These are phyloP conservation scores for Cystoisospora suis DNA, from an alignment of 169 alveolate species.

Conservation along the genomic window DNA sequence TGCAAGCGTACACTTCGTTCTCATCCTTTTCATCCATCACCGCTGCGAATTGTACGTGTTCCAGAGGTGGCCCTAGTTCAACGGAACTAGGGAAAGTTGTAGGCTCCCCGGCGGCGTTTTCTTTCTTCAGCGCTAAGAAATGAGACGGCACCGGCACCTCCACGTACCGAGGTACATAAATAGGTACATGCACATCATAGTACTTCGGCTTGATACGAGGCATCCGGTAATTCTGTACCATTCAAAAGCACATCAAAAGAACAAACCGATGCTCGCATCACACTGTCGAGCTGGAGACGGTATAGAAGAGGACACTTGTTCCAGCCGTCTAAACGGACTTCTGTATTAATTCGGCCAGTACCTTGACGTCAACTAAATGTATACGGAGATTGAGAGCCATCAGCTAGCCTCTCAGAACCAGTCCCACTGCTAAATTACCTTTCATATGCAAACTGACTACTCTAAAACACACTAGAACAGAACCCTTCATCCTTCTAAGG, in stretches of 20 bases:
- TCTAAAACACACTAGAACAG: too few species aligned
- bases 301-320: background rate
- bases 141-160: conserved; percentile 11
- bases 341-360: background rate
- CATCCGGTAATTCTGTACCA: background rate
- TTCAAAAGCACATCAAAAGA: background rate
- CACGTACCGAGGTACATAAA: background rate
- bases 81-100: too few species aligned
- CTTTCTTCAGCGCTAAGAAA: background rate
- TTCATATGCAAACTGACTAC: too few species aligned
- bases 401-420: background rate
- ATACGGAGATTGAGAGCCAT: background rate
- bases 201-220: background rate
- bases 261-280: background rate
- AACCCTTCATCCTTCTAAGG: too few species aligned
- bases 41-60: too few species aligned
- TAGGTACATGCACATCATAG: background rate
- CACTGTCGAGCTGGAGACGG: background rate
- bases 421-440: too few species aligned
- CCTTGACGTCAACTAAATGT: background rate
- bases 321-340: background rate
- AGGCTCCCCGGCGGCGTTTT: too few species aligned
- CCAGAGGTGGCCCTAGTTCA: too few species aligned
- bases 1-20: too few species aligned
- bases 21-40: too few species aligned